Percentiles rank a stretch among this genome's conserved stretches.
Conservation (phyloP, 352 stramenopile genomes). For the Globisporangium emineosum region DNA sequence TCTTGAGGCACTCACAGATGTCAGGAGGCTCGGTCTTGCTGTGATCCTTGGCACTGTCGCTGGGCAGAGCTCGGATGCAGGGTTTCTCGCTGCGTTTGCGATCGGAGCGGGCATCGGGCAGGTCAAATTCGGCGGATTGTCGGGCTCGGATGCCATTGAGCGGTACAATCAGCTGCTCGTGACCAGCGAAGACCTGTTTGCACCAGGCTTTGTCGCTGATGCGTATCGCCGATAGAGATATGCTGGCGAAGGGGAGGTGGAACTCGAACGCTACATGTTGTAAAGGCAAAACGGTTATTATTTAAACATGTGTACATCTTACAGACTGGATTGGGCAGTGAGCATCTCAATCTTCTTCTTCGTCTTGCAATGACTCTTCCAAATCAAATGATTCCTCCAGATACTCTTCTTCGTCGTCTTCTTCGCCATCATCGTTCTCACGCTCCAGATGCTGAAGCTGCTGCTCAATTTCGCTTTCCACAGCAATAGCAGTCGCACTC, state of each 20-base stretch:
- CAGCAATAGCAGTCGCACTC: background rate
- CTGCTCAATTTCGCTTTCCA: constrained; percentile 9
- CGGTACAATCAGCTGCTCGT: constrained; percentile 62
- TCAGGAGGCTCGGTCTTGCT: constrained; percentile 45
- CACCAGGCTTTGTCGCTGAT: constrained; percentile 43
- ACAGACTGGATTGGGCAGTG: background rate
- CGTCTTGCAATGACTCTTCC: constrained; percentile 68
- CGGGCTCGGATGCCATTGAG: constrained; percentile 35
- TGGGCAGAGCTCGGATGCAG: constrained; percentile 28
- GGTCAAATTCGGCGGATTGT: constrained; percentile 69
- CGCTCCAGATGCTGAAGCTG: background rate
- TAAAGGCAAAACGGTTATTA: background rate
- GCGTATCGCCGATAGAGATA: constrained; percentile 25
- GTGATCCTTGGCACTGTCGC: constrained; percentile 46
- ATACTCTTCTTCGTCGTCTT: constrained; percentile 46
- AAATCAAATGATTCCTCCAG: constrained; percentile 74
- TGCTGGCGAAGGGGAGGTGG: background rate
- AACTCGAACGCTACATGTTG: background rate
- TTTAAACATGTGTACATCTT: constrained; percentile 2
- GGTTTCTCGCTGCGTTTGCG: constrained; percentile 45
- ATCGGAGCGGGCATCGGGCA: constrained; percentile 54
- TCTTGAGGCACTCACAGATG: constrained; percentile 40
- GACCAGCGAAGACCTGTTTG: constrained; percentile 32
- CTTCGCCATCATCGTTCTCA: constrained; percentile 17
- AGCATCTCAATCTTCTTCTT: constrained; percentile 24